Evolutionary conservation across 257 asterid species (phyloP).

Genomic region (Scutellaria barbata): DNA sequence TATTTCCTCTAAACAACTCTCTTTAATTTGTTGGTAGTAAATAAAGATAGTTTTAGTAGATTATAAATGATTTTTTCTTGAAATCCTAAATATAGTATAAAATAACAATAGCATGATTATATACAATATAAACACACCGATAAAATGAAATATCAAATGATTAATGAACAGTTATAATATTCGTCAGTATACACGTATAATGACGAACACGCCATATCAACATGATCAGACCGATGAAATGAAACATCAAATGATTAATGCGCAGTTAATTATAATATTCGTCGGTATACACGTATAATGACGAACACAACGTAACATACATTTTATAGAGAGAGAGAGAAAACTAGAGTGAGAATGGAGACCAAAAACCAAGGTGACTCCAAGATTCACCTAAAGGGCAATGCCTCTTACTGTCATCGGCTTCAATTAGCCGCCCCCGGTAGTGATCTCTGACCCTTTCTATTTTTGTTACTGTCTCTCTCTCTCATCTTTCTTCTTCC

Average conservation of each 20-base stretch:
- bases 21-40: too few species aligned
- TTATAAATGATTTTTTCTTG: too few species aligned
- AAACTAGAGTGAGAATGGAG: background rate
- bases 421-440: slow-evolving; percentile 62
- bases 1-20: too few species aligned
- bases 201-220: background rate
- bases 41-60: too few species aligned
- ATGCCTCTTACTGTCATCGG: slow-evolving; percentile 42
- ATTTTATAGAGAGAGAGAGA: background rate
- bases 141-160: background rate
- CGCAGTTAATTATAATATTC: too few species aligned
- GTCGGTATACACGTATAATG: too few species aligned
- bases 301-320: background rate
- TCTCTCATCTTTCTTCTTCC: background rate
- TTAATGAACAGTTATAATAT: too few species aligned
- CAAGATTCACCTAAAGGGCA: slow-evolving; percentile 53
- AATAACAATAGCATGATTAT: too few species aligned
- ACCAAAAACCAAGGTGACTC: slow-evolving; percentile 55
- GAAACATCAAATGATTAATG: background rate
- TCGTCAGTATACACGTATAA: background rate
- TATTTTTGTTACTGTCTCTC: slow-evolving; percentile 25
- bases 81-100: too few species aligned
- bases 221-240: background rate
- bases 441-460: slow-evolving; percentile 53
- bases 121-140: background rate